Evolutionary conservation across 768 basidiomycete genomes (phyloP), one percentile per base, ranked within the genome.

Genomic region (Pholiota microspora): DNA sequence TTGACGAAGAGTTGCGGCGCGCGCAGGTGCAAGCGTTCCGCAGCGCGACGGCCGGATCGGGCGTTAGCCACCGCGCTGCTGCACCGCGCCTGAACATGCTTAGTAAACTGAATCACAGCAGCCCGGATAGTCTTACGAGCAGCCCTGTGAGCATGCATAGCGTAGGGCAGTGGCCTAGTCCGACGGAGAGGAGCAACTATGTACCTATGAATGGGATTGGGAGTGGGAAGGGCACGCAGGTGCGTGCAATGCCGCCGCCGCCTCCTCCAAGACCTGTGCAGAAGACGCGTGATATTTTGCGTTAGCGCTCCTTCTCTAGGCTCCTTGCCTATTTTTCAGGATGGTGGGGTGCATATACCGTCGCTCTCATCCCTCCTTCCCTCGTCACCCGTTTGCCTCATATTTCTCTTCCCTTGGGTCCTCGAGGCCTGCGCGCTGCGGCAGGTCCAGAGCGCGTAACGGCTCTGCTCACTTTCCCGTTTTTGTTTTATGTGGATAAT

Each of bases 1-100:
- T 93, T 25, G 90, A 93, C 69, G 88, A 90, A 67, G 89, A 91
- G 60, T 80, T 92, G 10, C 75, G 86, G n/a, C 78, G 82, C 44
- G 76, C 79, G 4, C 81, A 86, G 52, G 62, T 67, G 2, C 73
- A 73, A 24, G 67, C 65, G 7, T 57, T 73, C 48, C 75, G 69
- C 54, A 65, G 68, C 7, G 68, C 67, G 2, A 70, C 64, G 3
- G 56, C 56, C 27, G 68, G 59, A 32, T 54, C 64, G 7, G 59
- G 62, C 7, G 40, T 21, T 7, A 23, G 40, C 21, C 3, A 21
- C 4, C 40, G 40, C 4, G 16, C 40, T 7, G 21, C 21, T 5
- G 21, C 18, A 21, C 40, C 6, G 4, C 40, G 40, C 6, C 29
- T 6, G 18, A 42, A 23, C 12, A 42, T 10, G 18, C 40, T 42